Evolutionary conservation across 371 early-diverging fungal species (phyloP).

Genomic region (Rhizomucor miehei): DNA sequence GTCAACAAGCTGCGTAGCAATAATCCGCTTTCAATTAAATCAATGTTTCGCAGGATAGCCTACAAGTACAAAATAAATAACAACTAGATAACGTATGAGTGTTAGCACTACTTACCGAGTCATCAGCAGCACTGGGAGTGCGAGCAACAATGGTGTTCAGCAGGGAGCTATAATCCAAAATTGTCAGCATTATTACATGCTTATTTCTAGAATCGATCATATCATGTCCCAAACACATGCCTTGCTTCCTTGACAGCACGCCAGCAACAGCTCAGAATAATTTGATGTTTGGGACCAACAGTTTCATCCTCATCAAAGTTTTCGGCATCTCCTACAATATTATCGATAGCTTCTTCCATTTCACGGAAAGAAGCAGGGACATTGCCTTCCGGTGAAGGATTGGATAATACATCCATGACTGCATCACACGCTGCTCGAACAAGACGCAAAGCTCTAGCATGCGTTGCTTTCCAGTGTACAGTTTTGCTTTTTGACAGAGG

Average conservation of each 20-base stretch:
- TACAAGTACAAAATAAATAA: background rate
- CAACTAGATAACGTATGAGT: background rate
- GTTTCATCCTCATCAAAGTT: conserved; percentile 20
- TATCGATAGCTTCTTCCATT: conserved; percentile 69
- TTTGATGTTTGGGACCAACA: conserved; percentile 72
- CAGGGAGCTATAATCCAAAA: conserved; percentile 24
- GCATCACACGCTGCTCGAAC: conserved; percentile 54
- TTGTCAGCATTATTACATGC: background rate
- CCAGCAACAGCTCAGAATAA: conserved; percentile 90
- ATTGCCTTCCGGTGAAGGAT: conserved; percentile 83
- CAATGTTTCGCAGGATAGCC: conserved; percentile 5
- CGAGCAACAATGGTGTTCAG: conserved; percentile 37
- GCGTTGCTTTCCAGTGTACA: conserved; percentile 43
- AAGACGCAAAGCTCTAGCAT: conserved; percentile 39
- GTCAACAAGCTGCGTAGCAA: conserved; percentile 62
- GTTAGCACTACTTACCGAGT: background rate
- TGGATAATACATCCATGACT: conserved; percentile 69
- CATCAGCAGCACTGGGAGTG: conserved; percentile 21
- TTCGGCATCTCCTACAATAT: conserved; percentile 37
- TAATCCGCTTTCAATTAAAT: conserved; percentile 53
- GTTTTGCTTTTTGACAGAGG: conserved; percentile 27
- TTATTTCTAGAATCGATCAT: background rate
- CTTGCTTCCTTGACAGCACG: conserved; percentile 89
- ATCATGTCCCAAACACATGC: conserved; percentile 7
- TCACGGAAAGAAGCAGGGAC: conserved; percentile 71